Evolutionary conservation across 2,329 filamentous ascomycete genomes (phyloP).

Genomic region (Hypoxylon sp.): DNA sequence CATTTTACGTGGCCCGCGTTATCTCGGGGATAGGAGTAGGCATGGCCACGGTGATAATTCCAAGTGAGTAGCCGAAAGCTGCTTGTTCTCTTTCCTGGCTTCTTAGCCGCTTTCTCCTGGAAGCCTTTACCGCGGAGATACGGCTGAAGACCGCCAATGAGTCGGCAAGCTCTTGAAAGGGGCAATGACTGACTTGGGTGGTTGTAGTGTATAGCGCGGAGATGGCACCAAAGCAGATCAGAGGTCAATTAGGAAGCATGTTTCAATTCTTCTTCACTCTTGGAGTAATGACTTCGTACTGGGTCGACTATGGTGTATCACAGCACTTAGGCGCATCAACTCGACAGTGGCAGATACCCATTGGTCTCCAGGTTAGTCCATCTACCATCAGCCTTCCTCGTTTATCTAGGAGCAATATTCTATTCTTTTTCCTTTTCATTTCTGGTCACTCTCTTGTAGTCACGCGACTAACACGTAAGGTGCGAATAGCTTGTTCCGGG

Average conservation of each 20-base stretch:
- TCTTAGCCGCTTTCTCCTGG: neutral
- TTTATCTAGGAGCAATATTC: neutral
- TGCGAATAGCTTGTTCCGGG: slow-evolving; percentile 50
- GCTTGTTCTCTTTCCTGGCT: neutral
- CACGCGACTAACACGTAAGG: neutral
- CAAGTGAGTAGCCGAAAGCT: slow-evolving; percentile 47
- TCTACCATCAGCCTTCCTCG: neutral
- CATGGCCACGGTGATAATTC: slow-evolving; percentile 60
- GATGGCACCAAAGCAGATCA: slow-evolving; percentile 63
- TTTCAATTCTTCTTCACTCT: slow-evolving; percentile 64
- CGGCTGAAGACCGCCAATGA: neutral
- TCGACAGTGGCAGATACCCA: slow-evolving; percentile 66
- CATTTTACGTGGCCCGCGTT: slow-evolving; percentile 58
- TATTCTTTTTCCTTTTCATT: neutral
- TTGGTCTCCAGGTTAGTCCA: slow-evolving; percentile 60
- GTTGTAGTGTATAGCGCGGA: slow-evolving; percentile 61
- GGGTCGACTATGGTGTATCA: slow-evolving; percentile 64
- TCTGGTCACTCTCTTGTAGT: neutral
- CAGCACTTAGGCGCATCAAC: slow-evolving; percentile 57
- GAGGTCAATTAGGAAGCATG: slow-evolving; percentile 56
- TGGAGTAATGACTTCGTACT: slow-evolving; percentile 60
- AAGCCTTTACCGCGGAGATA: neutral
- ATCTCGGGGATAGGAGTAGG: slow-evolving; percentile 56
- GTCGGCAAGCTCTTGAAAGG: neutral
- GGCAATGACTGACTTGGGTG: neutral